Percentiles rank a stretch among this genome's conserved stretches.
These are phyloP conservation scores for Cystofilobasidium capitatum DNA, from an alignment of 768 basidiomycete species.

Conservation along the genomic window DNA sequence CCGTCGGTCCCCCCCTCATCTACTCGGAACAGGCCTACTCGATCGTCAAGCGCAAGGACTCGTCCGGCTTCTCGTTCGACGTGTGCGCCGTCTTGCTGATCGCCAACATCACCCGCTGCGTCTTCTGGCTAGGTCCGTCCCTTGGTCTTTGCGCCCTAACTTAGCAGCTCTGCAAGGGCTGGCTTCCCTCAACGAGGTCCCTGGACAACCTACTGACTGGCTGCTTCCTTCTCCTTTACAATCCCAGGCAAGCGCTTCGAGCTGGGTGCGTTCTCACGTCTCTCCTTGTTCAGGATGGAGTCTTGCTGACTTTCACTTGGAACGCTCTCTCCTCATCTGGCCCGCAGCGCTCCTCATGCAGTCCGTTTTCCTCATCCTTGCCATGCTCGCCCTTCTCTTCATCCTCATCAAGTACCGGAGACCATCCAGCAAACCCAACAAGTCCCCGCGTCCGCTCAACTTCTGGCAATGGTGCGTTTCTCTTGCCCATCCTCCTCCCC, in stretches of 20 bases:
- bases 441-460: slow-evolving; percentile 11
- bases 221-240: neutral
- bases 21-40: slow-evolving; percentile 19
- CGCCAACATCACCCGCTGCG: slow-evolving; percentile 12
- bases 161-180: neutral
- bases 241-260: slow-evolving; percentile 11
- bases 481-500: neutral
- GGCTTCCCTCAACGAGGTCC: neutral
- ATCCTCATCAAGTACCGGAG: slow-evolving; percentile 21
- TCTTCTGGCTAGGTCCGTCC: slow-evolving; percentile 4
- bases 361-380: slow-evolving; percentile 14
- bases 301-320: neutral
- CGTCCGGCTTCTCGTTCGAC: slow-evolving; percentile 15
- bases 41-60: slow-evolving; percentile 17
- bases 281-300: neutral
- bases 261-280: neutral
- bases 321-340: neutral
- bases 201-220: neutral
- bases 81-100: slow-evolving; percentile 22
- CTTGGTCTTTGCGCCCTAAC: neutral
- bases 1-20: slow-evolving; percentile 22
- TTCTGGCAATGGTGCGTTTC: slow-evolving; percentile 24
- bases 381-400: slow-evolving; percentile 24
- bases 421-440: neutral
- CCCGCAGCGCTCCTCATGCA: slow-evolving; percentile 20